phyloP scores from a whole-genome alignment of 108 stramenopile genomes.

The Nannochloropsis gaditana region DNA sequence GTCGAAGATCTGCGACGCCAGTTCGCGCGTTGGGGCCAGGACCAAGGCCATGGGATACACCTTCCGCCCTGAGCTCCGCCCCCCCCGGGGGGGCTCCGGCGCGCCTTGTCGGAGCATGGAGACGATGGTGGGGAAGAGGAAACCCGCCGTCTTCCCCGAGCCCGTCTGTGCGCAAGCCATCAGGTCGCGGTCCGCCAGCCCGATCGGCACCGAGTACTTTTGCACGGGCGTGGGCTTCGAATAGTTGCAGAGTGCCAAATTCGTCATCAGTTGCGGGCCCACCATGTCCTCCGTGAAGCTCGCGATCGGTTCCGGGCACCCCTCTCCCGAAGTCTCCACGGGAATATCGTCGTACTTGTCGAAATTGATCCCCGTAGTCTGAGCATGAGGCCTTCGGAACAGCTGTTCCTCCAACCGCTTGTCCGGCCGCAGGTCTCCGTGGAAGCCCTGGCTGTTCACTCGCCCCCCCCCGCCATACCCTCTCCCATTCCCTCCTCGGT shows the following conservation, averaged over 20 bases:
- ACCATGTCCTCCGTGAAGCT: constrained; percentile 73
- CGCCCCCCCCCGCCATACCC: constrained; percentile 32
- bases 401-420: constrained; percentile 54
- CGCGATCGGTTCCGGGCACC: constrained; percentile 82
- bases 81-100: constrained; percentile 55
- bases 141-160: constrained; percentile 92
- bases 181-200: constrained; percentile 72
- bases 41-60: constrained; percentile 76
- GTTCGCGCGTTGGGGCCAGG: constrained; percentile 94
- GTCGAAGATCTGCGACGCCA: constrained; percentile 93
- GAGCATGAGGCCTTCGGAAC: constrained; percentile 57
- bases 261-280: constrained; percentile 75
- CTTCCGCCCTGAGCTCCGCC: constrained; percentile 26
- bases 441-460: constrained; percentile 54
- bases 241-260: constrained; percentile 87
- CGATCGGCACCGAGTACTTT: constrained; percentile 93
- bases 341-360: constrained; percentile 97
- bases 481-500: constrained; percentile 35
- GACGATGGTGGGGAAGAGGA: constrained; percentile 93
- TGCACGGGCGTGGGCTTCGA: constrained; percentile 94
- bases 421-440: constrained; percentile 51
- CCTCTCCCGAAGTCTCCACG: constrained; percentile 78
- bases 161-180: constrained; percentile 99
- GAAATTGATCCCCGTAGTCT: constrained; percentile 99
- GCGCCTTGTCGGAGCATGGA: constrained; percentile 75